phyloP scores from a whole-genome alignment of 192 early-diverging fungal genomes.

The Backusella luteola region DNA sequence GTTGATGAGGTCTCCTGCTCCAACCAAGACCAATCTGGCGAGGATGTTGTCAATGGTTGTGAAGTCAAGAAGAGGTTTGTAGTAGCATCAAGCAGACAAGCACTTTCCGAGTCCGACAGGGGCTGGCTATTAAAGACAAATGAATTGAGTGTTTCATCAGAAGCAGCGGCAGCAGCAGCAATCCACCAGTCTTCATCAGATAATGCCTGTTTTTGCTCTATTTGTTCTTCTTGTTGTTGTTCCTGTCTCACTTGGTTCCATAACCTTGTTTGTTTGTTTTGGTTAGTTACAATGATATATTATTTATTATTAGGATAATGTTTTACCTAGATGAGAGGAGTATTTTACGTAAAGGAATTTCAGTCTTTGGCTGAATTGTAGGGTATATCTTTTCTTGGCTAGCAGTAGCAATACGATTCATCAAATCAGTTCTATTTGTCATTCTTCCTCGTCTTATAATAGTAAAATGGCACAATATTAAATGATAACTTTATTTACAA shows the following conservation, averaged over 20 bases:
- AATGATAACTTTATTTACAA: background rate
- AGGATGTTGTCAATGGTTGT: background rate
- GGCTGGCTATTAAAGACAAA: constrained; percentile 1
- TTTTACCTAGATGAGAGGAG: constrained; percentile 16
- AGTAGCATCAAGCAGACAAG: constrained; percentile 5
- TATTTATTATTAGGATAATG: background rate
- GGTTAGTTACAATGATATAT: background rate
- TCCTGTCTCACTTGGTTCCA: background rate
- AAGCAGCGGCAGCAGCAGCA: background rate
- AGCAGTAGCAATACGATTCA: constrained; percentile 20
- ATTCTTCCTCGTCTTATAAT: background rate
- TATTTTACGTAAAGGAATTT: constrained; percentile 12
- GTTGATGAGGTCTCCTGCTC: background rate
- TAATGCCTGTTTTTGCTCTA: constrained; percentile 2
- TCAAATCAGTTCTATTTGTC: constrained; percentile 13
- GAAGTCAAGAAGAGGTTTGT: background rate
- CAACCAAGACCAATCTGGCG: background rate
- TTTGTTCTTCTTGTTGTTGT: background rate
- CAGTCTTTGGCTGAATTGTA: constrained; percentile 3
- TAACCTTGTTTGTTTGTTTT: background rate
- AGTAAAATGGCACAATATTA: background rate
- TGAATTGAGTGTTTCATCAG: constrained; percentile 4
- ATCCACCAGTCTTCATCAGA: constrained; percentile 7
- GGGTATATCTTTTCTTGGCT: constrained; percentile 22
- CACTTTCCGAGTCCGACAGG: constrained; percentile 5